Conservation (phyloP, 1,139 yeast species). For the Debaryomyces nepalensis region DNA sequence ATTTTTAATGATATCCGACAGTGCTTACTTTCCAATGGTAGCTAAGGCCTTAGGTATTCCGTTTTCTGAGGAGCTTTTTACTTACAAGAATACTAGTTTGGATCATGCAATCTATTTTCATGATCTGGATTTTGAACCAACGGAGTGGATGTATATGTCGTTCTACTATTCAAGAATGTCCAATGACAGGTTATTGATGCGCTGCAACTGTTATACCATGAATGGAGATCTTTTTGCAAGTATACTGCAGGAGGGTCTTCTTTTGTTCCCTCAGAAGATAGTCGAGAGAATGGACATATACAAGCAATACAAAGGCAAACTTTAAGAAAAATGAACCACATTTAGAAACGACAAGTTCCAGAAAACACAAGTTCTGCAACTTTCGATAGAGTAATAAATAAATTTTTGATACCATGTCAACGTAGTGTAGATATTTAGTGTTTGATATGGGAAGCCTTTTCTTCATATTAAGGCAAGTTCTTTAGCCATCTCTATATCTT, state of each 20-base stretch:
- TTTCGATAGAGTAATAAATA: no score
- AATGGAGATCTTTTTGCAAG: slow-evolving; percentile 36
- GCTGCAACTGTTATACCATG: slow-evolving; percentile 31
- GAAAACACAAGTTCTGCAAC: no score
- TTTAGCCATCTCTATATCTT: no score
- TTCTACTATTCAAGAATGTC: slow-evolving; percentile 36
- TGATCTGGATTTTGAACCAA: slow-evolving; percentile 39
- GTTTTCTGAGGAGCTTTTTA: slow-evolving; percentile 19
- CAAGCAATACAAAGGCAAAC: no score
- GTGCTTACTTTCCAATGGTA: slow-evolving; percentile 28
- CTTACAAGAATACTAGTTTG: slow-evolving; percentile 44
- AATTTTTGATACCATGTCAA: no score
- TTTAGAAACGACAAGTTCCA: no score
- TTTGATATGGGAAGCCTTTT: no score
- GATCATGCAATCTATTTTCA: slow-evolving; percentile 47
- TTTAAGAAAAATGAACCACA: no score
- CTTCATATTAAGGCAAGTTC: no score
- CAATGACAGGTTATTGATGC: slow-evolving; percentile 40
- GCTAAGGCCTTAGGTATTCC: slow-evolving; percentile 33
- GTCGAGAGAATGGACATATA: no score
- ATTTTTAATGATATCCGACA: slow-evolving; percentile 26
- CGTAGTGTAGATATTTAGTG: no score
- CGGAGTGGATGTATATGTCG: slow-evolving; percentile 45
- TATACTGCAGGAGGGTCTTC: slow-evolving; percentile 42
- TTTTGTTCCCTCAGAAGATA: no score